A percentile compares a stretch with the other conserved stretches of the same genome.
These are phyloP conservation scores for Symbiodinium pilosum DNA, from an alignment of 73 alveolate species.

Conservation along the genomic window DNA sequence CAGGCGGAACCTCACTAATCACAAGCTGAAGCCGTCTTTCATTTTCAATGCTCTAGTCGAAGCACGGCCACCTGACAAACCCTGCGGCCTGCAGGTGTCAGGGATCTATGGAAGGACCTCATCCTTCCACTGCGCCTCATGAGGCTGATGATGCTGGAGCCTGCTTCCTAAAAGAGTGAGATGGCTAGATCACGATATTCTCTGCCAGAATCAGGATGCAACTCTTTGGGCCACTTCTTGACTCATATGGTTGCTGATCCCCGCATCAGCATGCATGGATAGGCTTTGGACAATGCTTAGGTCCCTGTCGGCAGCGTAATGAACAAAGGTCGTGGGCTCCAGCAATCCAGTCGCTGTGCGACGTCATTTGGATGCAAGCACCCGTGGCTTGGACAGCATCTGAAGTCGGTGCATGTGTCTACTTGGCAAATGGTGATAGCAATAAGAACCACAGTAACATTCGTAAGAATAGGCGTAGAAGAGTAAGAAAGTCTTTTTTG, in stretches of 20 bases:
- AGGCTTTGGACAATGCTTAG: too few relatives aligned
- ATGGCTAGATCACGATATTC: too few relatives aligned
- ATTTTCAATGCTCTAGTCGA: not conserved
- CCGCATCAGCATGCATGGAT: too few relatives aligned
- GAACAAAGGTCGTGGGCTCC: slow-evolving; percentile 71
- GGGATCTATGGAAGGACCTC: slow-evolving; percentile 22
- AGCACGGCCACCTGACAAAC: not conserved
- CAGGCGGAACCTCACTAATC: not conserved
- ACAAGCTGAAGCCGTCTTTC: not conserved
- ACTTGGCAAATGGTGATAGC: too few relatives aligned
- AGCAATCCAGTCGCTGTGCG: slow-evolving; percentile 69
- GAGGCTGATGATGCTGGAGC: slow-evolving; percentile 87
- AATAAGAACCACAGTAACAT: too few relatives aligned
- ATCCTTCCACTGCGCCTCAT: slow-evolving; percentile 57
- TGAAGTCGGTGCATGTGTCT: too few relatives aligned
- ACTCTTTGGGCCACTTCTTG: too few relatives aligned
- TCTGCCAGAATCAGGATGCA: not conserved
- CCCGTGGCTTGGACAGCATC: not conserved
- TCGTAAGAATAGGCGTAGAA: too few relatives aligned
- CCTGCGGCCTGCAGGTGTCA: slow-evolving; percentile 7
- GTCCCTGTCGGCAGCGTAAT: too few relatives aligned
- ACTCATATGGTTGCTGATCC: too few relatives aligned
- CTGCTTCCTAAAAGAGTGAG: not conserved
- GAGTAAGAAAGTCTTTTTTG: too few relatives aligned
- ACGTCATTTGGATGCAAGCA: slow-evolving; percentile 82